Evolutionary conservation across 305 asterid genomes (phyloP).

Genomic region (Coffea humblotiana): DNA sequence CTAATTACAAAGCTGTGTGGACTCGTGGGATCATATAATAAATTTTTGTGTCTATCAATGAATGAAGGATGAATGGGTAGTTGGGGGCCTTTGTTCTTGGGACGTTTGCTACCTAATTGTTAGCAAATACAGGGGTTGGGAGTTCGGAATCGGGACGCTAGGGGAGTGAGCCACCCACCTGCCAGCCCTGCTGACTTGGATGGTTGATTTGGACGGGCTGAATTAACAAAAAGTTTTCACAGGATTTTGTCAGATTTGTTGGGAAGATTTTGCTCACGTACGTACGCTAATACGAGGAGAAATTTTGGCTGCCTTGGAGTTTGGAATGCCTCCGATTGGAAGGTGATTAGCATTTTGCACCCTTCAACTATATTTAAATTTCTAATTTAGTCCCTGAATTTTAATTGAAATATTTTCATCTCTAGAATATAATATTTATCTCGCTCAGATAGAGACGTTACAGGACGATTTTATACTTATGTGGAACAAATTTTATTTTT

Average conservation of each 20-base stretch:
- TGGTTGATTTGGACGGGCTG: not conserved
- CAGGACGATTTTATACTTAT: no score
- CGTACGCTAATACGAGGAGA: not conserved
- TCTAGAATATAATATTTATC: no score
- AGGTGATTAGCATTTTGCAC: no score
- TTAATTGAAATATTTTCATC: no score
- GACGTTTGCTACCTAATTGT: constrained; percentile 14
- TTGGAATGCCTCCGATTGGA: not conserved
- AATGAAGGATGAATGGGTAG: not conserved
- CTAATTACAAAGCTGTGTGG: not conserved
- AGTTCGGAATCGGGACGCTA: no score
- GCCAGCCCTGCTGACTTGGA: not conserved
- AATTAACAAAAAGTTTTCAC: not conserved
- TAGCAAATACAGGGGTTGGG: not conserved
- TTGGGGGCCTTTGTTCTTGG: not conserved
- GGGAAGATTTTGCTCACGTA: not conserved
- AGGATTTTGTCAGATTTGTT: not conserved
- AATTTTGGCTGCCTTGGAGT: not conserved
- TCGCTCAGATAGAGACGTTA: no score
- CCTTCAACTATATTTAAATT: no score
- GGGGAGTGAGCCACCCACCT: not conserved
- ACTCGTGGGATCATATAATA: not conserved
- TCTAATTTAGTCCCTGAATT: no score
- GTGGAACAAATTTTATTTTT: no score
- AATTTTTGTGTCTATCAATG: not conserved